Evolutionary conservation across 768 basidiomycete genomes (phyloP).

Genomic region (Amanita exitialis): DNA sequence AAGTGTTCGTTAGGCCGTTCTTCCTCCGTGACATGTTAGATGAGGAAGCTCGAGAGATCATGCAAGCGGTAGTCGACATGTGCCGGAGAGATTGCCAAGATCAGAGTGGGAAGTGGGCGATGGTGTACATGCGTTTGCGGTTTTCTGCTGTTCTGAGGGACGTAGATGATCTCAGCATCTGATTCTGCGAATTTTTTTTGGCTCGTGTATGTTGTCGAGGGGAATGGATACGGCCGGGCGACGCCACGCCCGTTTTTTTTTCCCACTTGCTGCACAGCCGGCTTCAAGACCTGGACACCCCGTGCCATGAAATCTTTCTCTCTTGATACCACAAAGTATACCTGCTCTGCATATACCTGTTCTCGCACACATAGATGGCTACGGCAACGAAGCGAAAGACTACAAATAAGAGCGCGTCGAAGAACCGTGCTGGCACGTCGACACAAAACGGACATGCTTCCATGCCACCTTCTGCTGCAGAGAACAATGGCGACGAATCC

Average conservation of each 20-base stretch:
- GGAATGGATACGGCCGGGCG: too few species aligned
- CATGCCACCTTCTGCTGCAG: not conserved
- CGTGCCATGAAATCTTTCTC: not conserved
- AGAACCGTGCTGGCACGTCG: not conserved
- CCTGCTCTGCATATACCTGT: not conserved
- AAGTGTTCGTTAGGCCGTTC: slow-evolving; percentile 51
- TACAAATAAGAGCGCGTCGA: not conserved
- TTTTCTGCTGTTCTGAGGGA: slow-evolving; percentile 40
- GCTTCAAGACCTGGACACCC: not conserved
- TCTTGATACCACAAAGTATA: not conserved
- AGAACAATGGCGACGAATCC: not conserved
- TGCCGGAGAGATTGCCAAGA: slow-evolving; percentile 49
- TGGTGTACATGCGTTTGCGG: slow-evolving; percentile 68
- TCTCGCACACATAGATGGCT: not conserved
- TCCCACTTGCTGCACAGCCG: not conserved
- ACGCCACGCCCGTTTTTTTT: too few species aligned
- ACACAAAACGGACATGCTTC: not conserved
- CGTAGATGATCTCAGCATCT: not conserved
- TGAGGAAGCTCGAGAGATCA: slow-evolving; percentile 45
- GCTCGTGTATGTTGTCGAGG: not conserved
- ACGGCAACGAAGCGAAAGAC: not conserved
- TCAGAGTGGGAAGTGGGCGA: slow-evolving; percentile 48
- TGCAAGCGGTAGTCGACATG: slow-evolving; percentile 51
- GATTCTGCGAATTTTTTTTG: too few species aligned
- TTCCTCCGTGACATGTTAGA: slow-evolving; percentile 47